Base-by-base conservation (phyloP, 2,329 filamentous ascomycete species). In the Diplocarpon rosae region DNA sequence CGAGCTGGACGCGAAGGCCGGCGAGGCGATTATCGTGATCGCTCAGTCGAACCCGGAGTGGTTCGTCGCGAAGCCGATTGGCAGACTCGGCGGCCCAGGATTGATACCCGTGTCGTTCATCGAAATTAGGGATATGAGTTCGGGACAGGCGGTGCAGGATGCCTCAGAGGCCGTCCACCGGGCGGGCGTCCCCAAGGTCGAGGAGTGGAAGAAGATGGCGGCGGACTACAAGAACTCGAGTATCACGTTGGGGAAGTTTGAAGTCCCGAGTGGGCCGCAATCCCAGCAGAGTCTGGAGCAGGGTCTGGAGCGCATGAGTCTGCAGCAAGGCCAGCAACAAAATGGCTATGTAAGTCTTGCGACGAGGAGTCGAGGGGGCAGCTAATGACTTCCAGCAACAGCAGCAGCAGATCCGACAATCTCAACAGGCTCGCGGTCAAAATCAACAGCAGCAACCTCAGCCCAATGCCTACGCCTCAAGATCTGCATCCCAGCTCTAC, bases 161-260 rank as follows among this genome's bases (percentile, higher is more conserved):
- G 79, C 90, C 0, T 72, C 85, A 20, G 89, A 89, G 27, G 90
- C 92, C 1, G 86, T 98, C 45, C 78, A 79, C 56, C 80, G 82
- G 56, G 92, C 92, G 1, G 89, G 90, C 15, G 89, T 98, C 7
- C 92, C 92, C 11, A 83, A 82, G 58, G 92, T 98, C 3, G 92
- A 98, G 62, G 92, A 98, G 59, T 98, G 92, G 92, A 98, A 98
- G 71, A 94, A 93, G 68, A 95, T 95, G 87, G 89, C 92, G 0
- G 90, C 90, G 45, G 90, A 95, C 52, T 98, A 98, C 68, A 98
- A 98, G 71, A 95, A 96, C 63, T 95, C 89, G 63, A 96, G 92
- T 66, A 96, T 98, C 61, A 90, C 89, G 0, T 70, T 98, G 34
- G 92, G 92, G 54, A 94, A 90, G 65, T 90, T 93, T 55, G 86